A percentile compares a stretch with the other conserved stretches of the same genome.
These are phyloP conservation scores for Naganishia albida DNA, from an alignment of 1,284 basidiomycete genomes.

Conservation along the genomic window DNA sequence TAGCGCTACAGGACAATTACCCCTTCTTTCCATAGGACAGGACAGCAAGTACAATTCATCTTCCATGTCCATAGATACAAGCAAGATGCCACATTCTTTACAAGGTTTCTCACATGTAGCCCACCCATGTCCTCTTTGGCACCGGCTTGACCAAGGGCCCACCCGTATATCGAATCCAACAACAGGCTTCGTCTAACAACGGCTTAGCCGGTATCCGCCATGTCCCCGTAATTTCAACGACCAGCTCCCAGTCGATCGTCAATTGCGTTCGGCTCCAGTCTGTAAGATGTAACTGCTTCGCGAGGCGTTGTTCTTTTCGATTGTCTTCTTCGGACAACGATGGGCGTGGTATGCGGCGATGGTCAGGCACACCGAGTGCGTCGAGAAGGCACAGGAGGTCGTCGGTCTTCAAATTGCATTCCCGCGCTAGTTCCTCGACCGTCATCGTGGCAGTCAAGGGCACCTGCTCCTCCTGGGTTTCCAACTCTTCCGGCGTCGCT, in stretches of 20 bases:
- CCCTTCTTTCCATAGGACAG: no score
- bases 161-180: constrained; percentile 17
- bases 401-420: constrained; percentile 78
- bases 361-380: constrained; percentile 75
- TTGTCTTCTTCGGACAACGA: not conserved
- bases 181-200: constrained; percentile 46
- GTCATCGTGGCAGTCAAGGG: constrained; percentile 61
- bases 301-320: constrained; percentile 18
- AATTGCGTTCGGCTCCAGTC: constrained; percentile 48
- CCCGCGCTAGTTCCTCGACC: constrained; percentile 69
- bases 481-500: constrained; percentile 12
- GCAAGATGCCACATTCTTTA: not conserved
- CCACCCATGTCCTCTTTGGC: constrained; percentile 7
- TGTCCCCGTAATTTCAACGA: constrained; percentile 58
- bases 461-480: constrained; percentile 28
- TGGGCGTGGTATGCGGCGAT: constrained; percentile 40
- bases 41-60: no score
- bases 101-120: constrained; percentile 2
- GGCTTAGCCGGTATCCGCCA: constrained; percentile 46
- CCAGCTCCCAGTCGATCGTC: constrained; percentile 68
- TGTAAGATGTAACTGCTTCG: constrained; percentile 38
- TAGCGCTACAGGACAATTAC: no score
- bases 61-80: no score
- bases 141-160: constrained; percentile 7
- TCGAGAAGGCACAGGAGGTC: constrained; percentile 85